These are phyloP conservation scores for Podila epicladia DNA, from an alignment of 192 early-diverging fungal genomes.

Conservation along the genomic window DNA sequence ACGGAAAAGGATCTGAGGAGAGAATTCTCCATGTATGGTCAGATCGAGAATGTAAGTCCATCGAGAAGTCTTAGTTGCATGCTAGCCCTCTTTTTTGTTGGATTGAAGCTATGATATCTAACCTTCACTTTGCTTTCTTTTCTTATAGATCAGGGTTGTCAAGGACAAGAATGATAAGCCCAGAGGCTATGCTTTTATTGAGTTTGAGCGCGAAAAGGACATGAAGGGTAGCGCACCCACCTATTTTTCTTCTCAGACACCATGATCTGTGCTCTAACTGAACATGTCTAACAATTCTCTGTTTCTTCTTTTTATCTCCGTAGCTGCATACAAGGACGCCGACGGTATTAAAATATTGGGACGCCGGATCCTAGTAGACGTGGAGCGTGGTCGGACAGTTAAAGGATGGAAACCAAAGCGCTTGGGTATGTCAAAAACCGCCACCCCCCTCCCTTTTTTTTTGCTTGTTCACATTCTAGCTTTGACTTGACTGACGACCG, in stretches of 20 bases:
- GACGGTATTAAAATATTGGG: slow-evolving; percentile 90
- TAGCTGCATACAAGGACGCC: slow-evolving; percentile 82
- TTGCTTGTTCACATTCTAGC: not conserved
- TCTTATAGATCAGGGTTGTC: slow-evolving; percentile 73
- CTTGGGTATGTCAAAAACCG: slow-evolving; percentile 56
- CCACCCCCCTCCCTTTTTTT: not conserved
- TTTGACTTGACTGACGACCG: not conserved
- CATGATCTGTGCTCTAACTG: not conserved
- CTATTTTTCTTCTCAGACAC: not conserved
- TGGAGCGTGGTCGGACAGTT: slow-evolving; percentile 96
- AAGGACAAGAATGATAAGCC: slow-evolving; percentile 75
- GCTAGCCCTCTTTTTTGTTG: slow-evolving; percentile 2
- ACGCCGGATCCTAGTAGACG: slow-evolving; percentile 89
- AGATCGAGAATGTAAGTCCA: slow-evolving; percentile 75
- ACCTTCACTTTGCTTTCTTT: not conserved
- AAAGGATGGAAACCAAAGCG: slow-evolving; percentile 93
- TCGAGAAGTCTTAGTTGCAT: not conserved
- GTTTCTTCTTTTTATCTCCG: not conserved
- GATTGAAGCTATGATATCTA: not conserved
- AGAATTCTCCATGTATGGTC: slow-evolving; percentile 86
- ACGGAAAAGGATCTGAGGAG: slow-evolving; percentile 79
- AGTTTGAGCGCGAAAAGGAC: slow-evolving; percentile 85
- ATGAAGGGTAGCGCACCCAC: slow-evolving; percentile 22
- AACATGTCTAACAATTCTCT: not conserved
- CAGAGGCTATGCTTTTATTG: slow-evolving; percentile 95